Evolutionary conservation across 345 rosid species (phyloP).

Genomic region (Populus tremula): DNA sequence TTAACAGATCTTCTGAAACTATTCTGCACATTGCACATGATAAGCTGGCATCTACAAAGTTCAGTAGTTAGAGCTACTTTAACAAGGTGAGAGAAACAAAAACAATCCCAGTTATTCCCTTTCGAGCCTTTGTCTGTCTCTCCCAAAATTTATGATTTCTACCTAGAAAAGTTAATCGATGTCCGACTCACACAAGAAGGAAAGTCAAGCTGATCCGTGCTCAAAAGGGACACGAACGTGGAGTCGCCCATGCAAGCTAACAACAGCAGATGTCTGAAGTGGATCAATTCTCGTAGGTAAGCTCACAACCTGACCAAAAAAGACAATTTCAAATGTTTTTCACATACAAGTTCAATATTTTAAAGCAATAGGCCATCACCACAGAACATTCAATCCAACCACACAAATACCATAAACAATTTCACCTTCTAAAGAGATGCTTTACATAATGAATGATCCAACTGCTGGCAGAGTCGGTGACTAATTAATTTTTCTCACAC

Average conservation of each 20-base stretch:
- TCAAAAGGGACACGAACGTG: constrained; percentile 62
- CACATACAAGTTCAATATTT: neutral
- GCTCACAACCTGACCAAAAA: constrained; percentile 53
- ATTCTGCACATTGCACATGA: constrained; percentile 2
- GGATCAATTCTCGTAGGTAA: constrained; percentile 79
- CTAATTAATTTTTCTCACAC: no score
- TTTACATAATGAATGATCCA: neutral
- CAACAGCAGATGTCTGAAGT: constrained; percentile 61
- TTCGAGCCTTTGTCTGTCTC: neutral
- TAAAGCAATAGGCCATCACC: neutral
- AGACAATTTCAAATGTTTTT: neutral
- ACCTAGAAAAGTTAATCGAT: neutral
- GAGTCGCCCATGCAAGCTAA: constrained; percentile 76
- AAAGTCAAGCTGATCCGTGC: constrained; percentile 16
- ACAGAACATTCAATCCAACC: neutral
- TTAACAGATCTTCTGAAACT: neutral
- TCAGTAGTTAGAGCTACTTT: neutral
- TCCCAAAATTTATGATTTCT: constrained; percentile 22
- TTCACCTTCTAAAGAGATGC: neutral
- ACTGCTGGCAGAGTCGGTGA: no score
- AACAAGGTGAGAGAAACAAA: neutral
- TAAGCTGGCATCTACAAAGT: constrained; percentile 1
- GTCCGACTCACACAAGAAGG: constrained; percentile 7
- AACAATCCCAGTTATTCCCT: neutral
- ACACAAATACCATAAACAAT: neutral